Evolutionary conservation across 495 filamentous ascomycete genomes (phyloP), one percentile per base, ranked within the genome.

Genomic region (Xylaria longipes): DNA sequence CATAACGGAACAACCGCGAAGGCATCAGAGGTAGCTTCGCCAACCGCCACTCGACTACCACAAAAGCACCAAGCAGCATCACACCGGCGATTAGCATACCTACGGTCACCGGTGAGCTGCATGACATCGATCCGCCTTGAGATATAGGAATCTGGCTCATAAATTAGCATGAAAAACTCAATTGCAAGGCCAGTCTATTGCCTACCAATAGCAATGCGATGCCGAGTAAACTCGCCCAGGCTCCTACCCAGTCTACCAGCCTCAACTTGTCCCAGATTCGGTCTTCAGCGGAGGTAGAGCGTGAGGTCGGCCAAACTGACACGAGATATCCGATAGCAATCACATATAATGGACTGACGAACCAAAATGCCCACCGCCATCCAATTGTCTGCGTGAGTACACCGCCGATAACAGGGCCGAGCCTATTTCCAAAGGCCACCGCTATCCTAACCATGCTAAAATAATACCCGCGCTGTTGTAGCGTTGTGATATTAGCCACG

Each of bases 321-420:
- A 39, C 60, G 35, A 63, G 60, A 41, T 63, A 41, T 3, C 31
- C 60, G 5, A 43, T 31, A 25, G 60, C 60, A 41, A 63, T 25
- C 60, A 43, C 60, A 27, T 35, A 63, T 15, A 63, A 27, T 14
- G 60, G 60, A 31, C 60, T 43, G 35, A 63, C 60, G 79, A 93
- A 87, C 88, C 88, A 92, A 77, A 91, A 93, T 1, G 84, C 83
- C 90, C 91, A 93, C 29, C 29, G 15, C 54, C 54, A 57, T 17
- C 54, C 54, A n/a, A 57, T 8, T 2, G 54, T 33, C 54, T 57
- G 29, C 7, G 54, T 33, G 12, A 57, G 29, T 5, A 33, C 29
- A 12, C 54, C 54, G 15, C 54, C 54, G 29, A 57, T 57, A 8
- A 57, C 54, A 20, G 54, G 54, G 6, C 54, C 54, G 14, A 57